Evolutionary conservation across 2,329 filamentous ascomycete species (phyloP).

Genomic region (Pestalotiopsis sp.): DNA sequence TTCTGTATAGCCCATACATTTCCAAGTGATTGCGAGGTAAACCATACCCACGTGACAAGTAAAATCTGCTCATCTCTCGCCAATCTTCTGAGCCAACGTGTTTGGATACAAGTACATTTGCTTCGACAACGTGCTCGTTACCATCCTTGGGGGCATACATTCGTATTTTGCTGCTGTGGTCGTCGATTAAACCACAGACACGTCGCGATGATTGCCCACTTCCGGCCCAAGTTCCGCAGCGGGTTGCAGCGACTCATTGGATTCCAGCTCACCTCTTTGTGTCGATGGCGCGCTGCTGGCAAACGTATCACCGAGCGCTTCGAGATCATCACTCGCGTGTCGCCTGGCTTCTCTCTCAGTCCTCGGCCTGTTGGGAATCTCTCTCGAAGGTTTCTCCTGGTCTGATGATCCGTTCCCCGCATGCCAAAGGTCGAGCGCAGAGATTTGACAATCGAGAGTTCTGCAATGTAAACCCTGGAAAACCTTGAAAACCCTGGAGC

Average conservation of each 20-base stretch:
- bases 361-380: background rate
- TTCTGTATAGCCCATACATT: no score
- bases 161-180: background rate
- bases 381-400: background rate
- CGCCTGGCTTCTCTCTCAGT: background rate
- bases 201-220: background rate
- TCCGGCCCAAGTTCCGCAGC: background rate
- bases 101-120: no score
- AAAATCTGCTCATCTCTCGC: no score
- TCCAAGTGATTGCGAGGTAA: no score
- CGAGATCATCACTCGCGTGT: background rate
- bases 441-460: background rate
- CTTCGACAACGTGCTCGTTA: no score
- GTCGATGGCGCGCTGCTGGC: background rate
- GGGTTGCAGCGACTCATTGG: background rate
- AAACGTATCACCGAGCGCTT: background rate
- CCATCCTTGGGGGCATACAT: no score
- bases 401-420: background rate
- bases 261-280: background rate
- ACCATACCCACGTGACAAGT: no score
- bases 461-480: background rate
- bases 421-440: background rate
- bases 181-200: background rate
- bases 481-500: background rate
- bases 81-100: no score